Conservation (phyloP, 768 basidiomycete genomes). For the Termitomyces sp. region DNA sequence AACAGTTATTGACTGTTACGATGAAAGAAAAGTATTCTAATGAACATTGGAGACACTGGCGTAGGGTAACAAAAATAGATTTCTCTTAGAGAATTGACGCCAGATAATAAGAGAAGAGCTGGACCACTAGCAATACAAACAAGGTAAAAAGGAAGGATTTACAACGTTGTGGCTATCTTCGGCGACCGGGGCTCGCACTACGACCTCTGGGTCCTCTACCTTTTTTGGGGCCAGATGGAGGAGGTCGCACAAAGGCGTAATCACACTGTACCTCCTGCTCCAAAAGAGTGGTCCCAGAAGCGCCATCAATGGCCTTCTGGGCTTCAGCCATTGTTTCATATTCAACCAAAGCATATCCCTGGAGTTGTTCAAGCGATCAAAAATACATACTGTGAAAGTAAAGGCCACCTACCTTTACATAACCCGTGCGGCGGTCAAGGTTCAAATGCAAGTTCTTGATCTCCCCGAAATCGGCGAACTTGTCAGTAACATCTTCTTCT, state of each 20-base stretch:
- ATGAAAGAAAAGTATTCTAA: neutral
- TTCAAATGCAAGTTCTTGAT: constrained; percentile 98
- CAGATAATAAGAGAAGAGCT: neutral
- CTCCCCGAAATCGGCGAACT: constrained; percentile 94
- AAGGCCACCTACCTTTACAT: constrained; percentile 76
- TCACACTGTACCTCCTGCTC: constrained; percentile 89
- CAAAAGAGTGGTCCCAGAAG: constrained; percentile 75
- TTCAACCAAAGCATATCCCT: constrained; percentile 98
- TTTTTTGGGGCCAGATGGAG: constrained; percentile 79
- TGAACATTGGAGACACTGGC: neutral
- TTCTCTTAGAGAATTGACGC: neutral
- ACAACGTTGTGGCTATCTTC: constrained; percentile 27
- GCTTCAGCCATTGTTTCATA: constrained; percentile 96
- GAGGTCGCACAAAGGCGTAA: constrained; percentile 88
- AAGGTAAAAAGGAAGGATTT: neutral
- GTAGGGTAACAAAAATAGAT: neutral
- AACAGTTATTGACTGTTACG: neutral
- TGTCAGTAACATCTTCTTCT: constrained; percentile 94
- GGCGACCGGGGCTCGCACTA: constrained; percentile 76
- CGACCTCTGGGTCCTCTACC: constrained; percentile 66
- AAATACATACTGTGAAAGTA: neutral
- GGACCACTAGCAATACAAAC: neutral
- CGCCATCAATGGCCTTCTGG: constrained; percentile 88
- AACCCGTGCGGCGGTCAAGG: constrained; percentile 94
- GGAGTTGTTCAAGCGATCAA: constrained; percentile 2